Evolutionary conservation across 495 filamentous ascomycete species (phyloP).

Genomic region (Aspergillus sclerotiicarbonarius): DNA sequence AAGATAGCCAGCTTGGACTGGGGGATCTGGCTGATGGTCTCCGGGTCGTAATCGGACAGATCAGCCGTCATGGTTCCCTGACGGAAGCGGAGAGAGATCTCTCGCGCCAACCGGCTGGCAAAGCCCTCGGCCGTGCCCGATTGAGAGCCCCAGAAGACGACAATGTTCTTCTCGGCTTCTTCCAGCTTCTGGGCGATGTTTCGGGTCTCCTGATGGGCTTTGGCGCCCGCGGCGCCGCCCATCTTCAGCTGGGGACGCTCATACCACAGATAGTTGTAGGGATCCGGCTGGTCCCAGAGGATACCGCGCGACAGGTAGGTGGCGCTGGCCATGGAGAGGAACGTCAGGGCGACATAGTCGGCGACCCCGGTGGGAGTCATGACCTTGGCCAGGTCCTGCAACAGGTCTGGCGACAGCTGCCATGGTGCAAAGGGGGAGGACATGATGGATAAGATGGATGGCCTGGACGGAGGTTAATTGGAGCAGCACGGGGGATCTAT

Average conservation of each 20-base stretch:
- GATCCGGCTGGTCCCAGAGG: conserved; percentile 38
- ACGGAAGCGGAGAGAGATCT: conserved; percentile 43
- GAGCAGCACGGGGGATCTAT: background rate
- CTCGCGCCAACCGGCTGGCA: conserved; percentile 45
- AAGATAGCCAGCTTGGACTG: conserved; percentile 46
- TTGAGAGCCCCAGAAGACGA: conserved; percentile 57
- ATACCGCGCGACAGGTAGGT: conserved; percentile 32
- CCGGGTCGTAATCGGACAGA: conserved; percentile 49
- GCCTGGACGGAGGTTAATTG: background rate
- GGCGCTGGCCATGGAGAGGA: conserved; percentile 26
- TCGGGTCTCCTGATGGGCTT: conserved; percentile 27
- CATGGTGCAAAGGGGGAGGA: background rate
- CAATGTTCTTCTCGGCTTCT: conserved; percentile 36
- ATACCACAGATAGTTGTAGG: conserved; percentile 27
- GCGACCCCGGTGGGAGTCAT: conserved; percentile 25
- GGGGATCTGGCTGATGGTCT: conserved; percentile 37
- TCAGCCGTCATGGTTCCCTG: conserved; percentile 45
- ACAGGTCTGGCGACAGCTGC: conserved; percentile 22
- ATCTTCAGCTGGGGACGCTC: conserved; percentile 37
- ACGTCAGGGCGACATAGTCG: conserved; percentile 31
- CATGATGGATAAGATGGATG: background rate
- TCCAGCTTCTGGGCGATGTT: conserved; percentile 37
- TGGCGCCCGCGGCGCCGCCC: conserved; percentile 14
- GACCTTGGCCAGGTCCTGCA: conserved; percentile 23
- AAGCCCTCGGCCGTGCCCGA: conserved; percentile 54